phyloP scores from a whole-genome alignment of 2,329 filamentous ascomycete species.

The Trichoderma koningii region DNA sequence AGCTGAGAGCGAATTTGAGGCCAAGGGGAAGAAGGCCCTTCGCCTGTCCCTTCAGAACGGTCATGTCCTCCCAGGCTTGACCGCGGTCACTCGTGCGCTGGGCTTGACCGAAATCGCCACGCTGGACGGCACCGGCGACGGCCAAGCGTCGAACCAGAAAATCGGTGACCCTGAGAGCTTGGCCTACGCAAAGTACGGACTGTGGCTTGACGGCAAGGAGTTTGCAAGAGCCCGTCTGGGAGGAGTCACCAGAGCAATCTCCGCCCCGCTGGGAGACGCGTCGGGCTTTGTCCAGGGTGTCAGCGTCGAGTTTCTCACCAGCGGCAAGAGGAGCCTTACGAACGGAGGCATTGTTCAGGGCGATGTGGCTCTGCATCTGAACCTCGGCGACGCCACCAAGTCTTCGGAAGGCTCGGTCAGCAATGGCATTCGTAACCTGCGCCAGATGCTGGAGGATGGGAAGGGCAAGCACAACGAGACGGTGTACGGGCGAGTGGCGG shows the following conservation, averaged over 20 bases:
- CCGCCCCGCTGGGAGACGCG: slow-evolving; percentile 39
- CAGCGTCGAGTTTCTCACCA: slow-evolving; percentile 25
- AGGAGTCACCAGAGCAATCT: slow-evolving; percentile 48
- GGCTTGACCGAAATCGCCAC: slow-evolving; percentile 53
- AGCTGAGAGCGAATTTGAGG: not conserved
- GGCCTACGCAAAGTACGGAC: slow-evolving; percentile 45
- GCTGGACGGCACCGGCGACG: slow-evolving; percentile 51
- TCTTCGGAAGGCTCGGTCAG: slow-evolving; percentile 34
- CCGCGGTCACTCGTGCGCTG: slow-evolving; percentile 50
- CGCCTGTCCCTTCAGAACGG: slow-evolving; percentile 21
- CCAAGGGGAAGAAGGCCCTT: slow-evolving; percentile 9
- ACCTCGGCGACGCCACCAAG: slow-evolving; percentile 41
- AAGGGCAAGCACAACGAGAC: slow-evolving; percentile 39
- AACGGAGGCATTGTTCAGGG: slow-evolving; percentile 46
- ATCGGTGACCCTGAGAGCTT: slow-evolving; percentile 37
- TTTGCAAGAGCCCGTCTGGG: slow-evolving; percentile 47
- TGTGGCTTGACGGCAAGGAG: slow-evolving; percentile 44
- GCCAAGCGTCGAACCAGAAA: slow-evolving; percentile 31
- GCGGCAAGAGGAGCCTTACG: slow-evolving; percentile 30
- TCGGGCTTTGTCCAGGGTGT: slow-evolving; percentile 44
- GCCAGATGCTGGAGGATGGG: slow-evolving; percentile 42
- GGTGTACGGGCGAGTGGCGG: slow-evolving; percentile 43
- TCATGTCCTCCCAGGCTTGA: slow-evolving; percentile 46
- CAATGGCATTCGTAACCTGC: slow-evolving; percentile 38
- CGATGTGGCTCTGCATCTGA: slow-evolving; percentile 46